A percentile compares a stretch with the other conserved stretches of the same genome.
Conservation (phyloP, 495 filamentous ascomycete species). For the Daldinia grandis region DNA sequence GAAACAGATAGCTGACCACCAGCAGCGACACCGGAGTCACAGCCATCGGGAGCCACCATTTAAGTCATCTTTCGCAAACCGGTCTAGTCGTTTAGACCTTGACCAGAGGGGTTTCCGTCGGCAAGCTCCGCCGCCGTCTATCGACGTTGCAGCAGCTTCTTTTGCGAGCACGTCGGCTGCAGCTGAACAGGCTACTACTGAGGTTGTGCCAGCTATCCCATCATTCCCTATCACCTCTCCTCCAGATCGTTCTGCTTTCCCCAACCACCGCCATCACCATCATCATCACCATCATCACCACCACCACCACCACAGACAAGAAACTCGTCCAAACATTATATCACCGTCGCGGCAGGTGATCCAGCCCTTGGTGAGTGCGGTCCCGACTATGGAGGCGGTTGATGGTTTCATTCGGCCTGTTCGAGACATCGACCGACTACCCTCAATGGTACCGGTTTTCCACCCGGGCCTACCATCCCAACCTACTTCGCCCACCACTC, state of each 20-base stretch:
- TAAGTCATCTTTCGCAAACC: slow-evolving; percentile 60
- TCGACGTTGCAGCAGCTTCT: slow-evolving; percentile 54
- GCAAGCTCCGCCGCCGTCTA: slow-evolving; percentile 57
- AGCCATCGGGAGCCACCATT: slow-evolving; percentile 51
- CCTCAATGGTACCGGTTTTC: slow-evolving; percentile 80
- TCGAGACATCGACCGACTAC: slow-evolving; percentile 84
- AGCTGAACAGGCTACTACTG: slow-evolving; percentile 48
- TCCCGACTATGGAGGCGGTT: slow-evolving; percentile 75
- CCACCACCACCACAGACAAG: slow-evolving; percentile 66
- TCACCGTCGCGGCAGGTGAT: slow-evolving; percentile 62
- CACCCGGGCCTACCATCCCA: slow-evolving; percentile 81
- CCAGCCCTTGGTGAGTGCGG: slow-evolving; percentile 72
- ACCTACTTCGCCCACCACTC: slow-evolving; percentile 92
- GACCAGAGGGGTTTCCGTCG: slow-evolving; percentile 57
- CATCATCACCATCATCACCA: slow-evolving; percentile 68
- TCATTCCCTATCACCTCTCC: slow-evolving; percentile 76
- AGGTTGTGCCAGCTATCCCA: slow-evolving; percentile 70
- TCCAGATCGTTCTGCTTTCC: slow-evolving; percentile 74
- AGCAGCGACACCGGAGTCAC: slow-evolving; percentile 53
- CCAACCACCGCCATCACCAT: slow-evolving; percentile 56
- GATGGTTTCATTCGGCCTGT: slow-evolving; percentile 84
- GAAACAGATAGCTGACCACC: slow-evolving; percentile 54
- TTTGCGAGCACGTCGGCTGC: slow-evolving; percentile 57
- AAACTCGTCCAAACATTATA: slow-evolving; percentile 63
- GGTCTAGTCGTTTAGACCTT: slow-evolving; percentile 56